Evolutionary conservation across 108 stramenopile genomes (phyloP).

Genomic region (Stephanodiscus minutulus): DNA sequence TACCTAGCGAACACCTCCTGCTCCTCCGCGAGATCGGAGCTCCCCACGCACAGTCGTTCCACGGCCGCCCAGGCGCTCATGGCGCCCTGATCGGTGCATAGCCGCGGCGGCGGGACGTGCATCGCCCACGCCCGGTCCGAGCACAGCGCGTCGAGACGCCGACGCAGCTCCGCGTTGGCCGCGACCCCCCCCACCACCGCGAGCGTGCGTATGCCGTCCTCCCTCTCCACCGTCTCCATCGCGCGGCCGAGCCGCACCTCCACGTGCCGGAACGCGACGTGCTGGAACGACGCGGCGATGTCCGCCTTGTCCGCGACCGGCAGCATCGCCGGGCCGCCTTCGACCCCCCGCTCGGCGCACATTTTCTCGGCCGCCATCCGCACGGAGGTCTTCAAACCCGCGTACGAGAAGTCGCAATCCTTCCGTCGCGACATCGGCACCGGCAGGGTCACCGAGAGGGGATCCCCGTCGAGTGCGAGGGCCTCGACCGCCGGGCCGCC

Average conservation of each 20-base stretch:
- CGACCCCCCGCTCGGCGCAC: conserved; percentile 57
- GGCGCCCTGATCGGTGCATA: conserved; percentile 98
- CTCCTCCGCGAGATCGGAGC: conserved; percentile 76
- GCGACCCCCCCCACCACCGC: conserved; percentile 98
- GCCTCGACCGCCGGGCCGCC: conserved; percentile 95
- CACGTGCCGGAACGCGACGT: conserved; percentile 91
- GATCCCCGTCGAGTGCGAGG: conserved; percentile 84
- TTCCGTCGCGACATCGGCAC: conserved; percentile 87
- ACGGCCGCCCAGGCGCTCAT: conserved; percentile 96
- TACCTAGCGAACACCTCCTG: conserved; percentile 87
- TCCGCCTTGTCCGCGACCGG: conserved; percentile 72
- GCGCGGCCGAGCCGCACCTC: conserved; percentile 86
- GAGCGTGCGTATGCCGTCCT: conserved; percentile 69
- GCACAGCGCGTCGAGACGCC: conserved; percentile 67
- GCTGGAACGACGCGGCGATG: conserved; percentile 93
- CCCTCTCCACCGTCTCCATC: conserved; percentile 61
- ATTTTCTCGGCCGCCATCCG: conserved; percentile 69
- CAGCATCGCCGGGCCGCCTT: conserved; percentile 52
- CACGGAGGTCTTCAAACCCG: conserved; percentile 93
- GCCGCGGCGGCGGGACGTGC: conserved; percentile 87
- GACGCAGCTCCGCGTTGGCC: conserved; percentile 89
- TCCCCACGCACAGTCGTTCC: conserved; percentile 81
- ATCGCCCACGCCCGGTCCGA: conserved; percentile 73
- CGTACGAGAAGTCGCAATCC: conserved; percentile 95
- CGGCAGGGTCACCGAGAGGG: conserved; percentile 70